Evolutionary conservation across 2,329 filamentous ascomycete genomes (phyloP).

Genomic region (Penicillium decumbens): DNA sequence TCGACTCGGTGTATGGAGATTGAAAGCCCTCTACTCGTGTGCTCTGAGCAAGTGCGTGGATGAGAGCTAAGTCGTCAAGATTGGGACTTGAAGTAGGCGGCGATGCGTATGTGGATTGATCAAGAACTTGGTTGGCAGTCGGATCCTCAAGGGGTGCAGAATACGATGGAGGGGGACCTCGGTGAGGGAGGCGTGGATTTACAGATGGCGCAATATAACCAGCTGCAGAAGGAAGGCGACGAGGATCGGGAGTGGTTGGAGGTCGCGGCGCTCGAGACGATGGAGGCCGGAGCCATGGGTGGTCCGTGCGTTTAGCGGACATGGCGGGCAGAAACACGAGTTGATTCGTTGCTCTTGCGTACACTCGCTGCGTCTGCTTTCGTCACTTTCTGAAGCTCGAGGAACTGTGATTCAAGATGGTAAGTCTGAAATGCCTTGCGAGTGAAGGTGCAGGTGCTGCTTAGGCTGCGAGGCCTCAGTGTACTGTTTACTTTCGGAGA

Average conservation of each 20-base stretch:
- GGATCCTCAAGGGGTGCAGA: not conserved
- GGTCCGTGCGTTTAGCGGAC: constrained; percentile 22
- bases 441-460: not conserved
- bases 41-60: constrained; percentile 4
- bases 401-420: constrained; percentile 25
- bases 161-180: constrained; percentile 18
- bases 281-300: constrained; percentile 4
- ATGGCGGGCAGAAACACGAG: constrained; percentile 21
- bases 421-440: constrained; percentile 14
- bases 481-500: constrained; percentile 2
- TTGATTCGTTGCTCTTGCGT: not conserved
- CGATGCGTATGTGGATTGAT: not conserved
- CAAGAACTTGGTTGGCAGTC: not conserved
- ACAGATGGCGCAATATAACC: not conserved
- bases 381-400: not conserved
- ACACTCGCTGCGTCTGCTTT: not conserved
- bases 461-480: not conserved
- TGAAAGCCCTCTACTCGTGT: constrained; percentile 14
- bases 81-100: not conserved
- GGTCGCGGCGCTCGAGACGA: not conserved
- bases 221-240: not conserved
- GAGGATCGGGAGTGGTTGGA: constrained; percentile 1
- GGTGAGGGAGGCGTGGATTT: constrained; percentile 1
- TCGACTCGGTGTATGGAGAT: constrained; percentile 4
- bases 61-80: constrained; percentile 20